Base-by-base conservation (phyloP, 192 early-diverging fungal genomes). In the Pilaira anomala region DNA sequence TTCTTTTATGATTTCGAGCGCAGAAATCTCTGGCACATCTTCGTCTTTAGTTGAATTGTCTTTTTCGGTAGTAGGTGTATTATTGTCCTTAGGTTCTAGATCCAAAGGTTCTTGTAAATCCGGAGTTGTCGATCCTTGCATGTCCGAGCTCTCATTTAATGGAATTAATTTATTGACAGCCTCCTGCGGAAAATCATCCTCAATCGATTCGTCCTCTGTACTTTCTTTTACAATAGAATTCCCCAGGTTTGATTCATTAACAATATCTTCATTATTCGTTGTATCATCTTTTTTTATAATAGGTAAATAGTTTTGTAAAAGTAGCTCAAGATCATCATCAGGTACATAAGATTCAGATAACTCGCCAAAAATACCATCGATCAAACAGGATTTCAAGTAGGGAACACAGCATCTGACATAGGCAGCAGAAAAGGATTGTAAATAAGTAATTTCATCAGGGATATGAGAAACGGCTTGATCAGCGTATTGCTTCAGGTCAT, bases 401-500 rank as follows among this genome's bases (percentile, higher is more conserved):
- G 74, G 68, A 48, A 68, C 66, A 58, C 68, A 62, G 18, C 60
- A 67, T 7, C 66, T 63, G 2, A 60, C 54, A 48, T 71, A 76
- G 4, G 65, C 65, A n/a, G 69, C 29, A 2, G 41, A 26, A 63
- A 68, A 76, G 3, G 69, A 49, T 33, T 57, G 48, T 1, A 76
- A 18, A 54, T 59, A 44, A 21, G 19, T 58, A 29, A 48, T 39
- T 52, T 70, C 62, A 45, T 68, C 66, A 8, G 49, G 49, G 14
- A 41, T 40, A 33, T 36, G 36, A 4, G 61, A 14, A 7, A 36
- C 54, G 8, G 55, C 49, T 29, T 63, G 53, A 19, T 66, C 60
- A 2, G 68, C 53, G 29, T 76, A 76, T 14, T 55, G 33, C 46
- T 67, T 33, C 16, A 76, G 18, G 1, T 49, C 51, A 22, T 42